A percentile compares a stretch with the other conserved stretches of the same genome.
Conservation (phyloP, 129 eudicot species). For the Escallonia rubra region DNA sequence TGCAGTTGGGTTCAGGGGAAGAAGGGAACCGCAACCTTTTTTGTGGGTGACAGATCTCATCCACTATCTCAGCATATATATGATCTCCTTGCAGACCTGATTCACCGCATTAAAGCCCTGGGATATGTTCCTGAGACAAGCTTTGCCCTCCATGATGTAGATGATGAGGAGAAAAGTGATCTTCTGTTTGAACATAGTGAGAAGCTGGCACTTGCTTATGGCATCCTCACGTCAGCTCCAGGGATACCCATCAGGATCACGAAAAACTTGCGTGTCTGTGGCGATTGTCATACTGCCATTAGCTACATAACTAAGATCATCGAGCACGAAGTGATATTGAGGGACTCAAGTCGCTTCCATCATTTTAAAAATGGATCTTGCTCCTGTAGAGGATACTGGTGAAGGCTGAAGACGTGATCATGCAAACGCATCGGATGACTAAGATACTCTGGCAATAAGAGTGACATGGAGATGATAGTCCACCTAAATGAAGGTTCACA, state of each 20-base stretch:
- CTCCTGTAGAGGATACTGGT: slow-evolving; percentile 89
- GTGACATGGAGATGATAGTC: not conserved
- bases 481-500: too few species aligned
- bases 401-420: slow-evolving; percentile 14
- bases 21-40: slow-evolving; percentile 54
- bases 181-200: slow-evolving; percentile 73
- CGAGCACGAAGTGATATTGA: slow-evolving; percentile 61
- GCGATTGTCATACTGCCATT: slow-evolving; percentile 79
- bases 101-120: slow-evolving; percentile 47
- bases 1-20: slow-evolving; percentile 95
- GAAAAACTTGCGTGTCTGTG: slow-evolving; percentile 85
- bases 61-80: slow-evolving; percentile 54
- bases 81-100: slow-evolving; percentile 46
- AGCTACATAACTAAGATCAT: slow-evolving; percentile 55
- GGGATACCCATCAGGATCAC: slow-evolving; percentile 74
- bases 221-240: slow-evolving; percentile 53
- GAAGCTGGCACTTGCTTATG: slow-evolving; percentile 80
- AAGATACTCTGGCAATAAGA: not conserved
- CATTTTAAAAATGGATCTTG: slow-evolving; percentile 83
- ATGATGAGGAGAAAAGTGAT: slow-evolving; percentile 83
- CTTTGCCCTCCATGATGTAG: slow-evolving; percentile 88
- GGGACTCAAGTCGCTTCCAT: slow-evolving; percentile 89
- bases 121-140: slow-evolving; percentile 84
- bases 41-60: slow-evolving; percentile 77
- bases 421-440: slow-evolving; percentile 2